Percentiles rank a stretch among this genome's conserved stretches.
These are phyloP conservation scores for Cytospora chrysosperma DNA, from an alignment of 2,329 filamentous ascomycete genomes.

Conservation along the genomic window DNA sequence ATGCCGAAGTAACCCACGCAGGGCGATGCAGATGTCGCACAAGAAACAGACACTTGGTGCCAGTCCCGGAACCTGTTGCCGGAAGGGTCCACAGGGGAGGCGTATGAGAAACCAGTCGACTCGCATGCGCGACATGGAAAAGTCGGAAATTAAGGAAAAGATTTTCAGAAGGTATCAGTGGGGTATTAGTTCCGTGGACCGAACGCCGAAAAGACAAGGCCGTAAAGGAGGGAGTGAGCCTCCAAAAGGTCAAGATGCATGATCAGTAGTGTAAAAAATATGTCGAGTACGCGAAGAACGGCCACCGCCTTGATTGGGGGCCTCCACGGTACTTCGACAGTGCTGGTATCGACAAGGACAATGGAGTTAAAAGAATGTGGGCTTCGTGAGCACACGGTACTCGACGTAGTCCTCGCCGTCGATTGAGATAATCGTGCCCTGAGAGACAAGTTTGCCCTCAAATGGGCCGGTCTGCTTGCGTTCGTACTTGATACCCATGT, in stretches of 20 bases:
- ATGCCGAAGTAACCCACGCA: neutral
- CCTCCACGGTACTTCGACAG: neutral
- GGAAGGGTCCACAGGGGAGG: neutral
- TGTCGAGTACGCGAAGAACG: neutral
- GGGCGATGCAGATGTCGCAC: neutral
- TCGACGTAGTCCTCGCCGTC: constrained; percentile 68
- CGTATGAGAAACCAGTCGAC: neutral
- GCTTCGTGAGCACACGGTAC: constrained; percentile 64
- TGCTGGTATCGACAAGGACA: neutral
- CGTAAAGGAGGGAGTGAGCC: neutral
- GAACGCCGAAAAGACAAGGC: constrained; percentile 25
- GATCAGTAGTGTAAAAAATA: neutral
- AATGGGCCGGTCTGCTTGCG: constrained; percentile 61
- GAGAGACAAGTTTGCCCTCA: constrained; percentile 61
- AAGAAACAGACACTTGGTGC: neutral
- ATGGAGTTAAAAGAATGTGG: constrained; percentile 52
- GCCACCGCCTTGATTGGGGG: neutral
- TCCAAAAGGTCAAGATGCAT: neutral
- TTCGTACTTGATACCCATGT: constrained; percentile 61
- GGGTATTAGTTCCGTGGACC: constrained; percentile 22
- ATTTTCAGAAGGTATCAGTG: constrained; percentile 6
- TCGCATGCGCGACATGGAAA: too few species aligned
- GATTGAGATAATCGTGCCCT: constrained; percentile 61
- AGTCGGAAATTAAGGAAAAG: neutral
- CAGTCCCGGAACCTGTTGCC: neutral